Evolutionary conservation across 192 early-diverging fungal genomes (phyloP).

Genomic region (Coemansia guatemalensis): DNA sequence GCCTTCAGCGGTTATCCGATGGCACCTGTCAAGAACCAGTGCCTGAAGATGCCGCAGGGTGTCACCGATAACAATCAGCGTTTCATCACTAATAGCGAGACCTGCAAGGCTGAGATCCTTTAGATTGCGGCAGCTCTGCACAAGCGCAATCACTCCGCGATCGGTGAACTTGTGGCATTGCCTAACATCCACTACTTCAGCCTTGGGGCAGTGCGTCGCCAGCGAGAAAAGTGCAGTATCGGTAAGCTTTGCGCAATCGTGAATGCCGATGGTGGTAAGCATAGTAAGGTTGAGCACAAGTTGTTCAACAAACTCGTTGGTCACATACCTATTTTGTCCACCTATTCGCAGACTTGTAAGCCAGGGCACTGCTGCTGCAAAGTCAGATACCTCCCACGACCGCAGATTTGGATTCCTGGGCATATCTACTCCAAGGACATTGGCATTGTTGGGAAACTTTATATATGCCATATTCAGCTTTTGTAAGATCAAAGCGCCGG

Average conservation of each 20-base stretch:
- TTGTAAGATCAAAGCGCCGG: constrained; percentile 3
- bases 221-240: constrained; percentile 18
- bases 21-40: constrained; percentile 31
- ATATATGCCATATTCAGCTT: constrained; percentile 11
- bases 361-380: constrained; percentile 12
- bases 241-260: constrained; percentile 19
- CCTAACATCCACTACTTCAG: constrained; percentile 25
- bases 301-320: constrained; percentile 20
- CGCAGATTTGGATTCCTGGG: constrained; percentile 2
- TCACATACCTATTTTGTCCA: constrained; percentile 26
- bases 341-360: constrained; percentile 25
- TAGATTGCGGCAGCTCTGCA: constrained; percentile 12
- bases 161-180: constrained; percentile 24
- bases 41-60: constrained; percentile 18
- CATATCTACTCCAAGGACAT: constrained; percentile 2
- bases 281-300: constrained; percentile 12
- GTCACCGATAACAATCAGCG: constrained; percentile 25
- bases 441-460: constrained; percentile 9
- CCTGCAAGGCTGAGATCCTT: constrained; percentile 20
- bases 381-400: constrained; percentile 7
- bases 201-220: constrained; percentile 17
- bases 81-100: constrained; percentile 22
- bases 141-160: constrained; percentile 25
- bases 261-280: constrained; percentile 24
- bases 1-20: constrained; percentile 22